Evolutionary conservation across 169 alveolate species (phyloP), one percentile per base, ranked within the genome.

Genomic region (Cryptosporidium felis): DNA sequence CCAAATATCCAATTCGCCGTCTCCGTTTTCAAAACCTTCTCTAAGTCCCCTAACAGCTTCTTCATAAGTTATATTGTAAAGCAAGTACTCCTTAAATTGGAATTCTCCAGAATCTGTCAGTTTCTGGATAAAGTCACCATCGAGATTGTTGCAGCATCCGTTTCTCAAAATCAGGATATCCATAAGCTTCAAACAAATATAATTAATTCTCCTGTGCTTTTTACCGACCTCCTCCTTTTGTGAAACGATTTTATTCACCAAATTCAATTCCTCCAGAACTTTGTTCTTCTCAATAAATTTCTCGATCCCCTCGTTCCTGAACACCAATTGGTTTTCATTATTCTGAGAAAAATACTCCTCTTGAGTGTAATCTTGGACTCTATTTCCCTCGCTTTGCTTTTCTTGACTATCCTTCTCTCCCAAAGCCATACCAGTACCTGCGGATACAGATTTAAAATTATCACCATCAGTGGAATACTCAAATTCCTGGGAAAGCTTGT

Each of bases 261-360:
- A 26, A 46, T 65, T 62, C 45, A 65, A 65, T 26, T 65, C 81
- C 9, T 65, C 38, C 5, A 65, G 16, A 14, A 65, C 49, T 0
- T 65, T 18, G 36, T 65, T 65, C 0, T 44, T 34, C 18, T 45
- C 60, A 26, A 65, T 65, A 46, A 65, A 65, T 16, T 42, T 65
- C 2, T 65, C 81, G n/a, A 65, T 65, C 12, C 49, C n/a, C n/a
- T 65, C 81, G 18, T 65, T 65, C 21, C 21, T 65, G 16, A 46
- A 65, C 23, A 65, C 18, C 10, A 65, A n/a, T 30, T 42, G 81
- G n/a, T n/a, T n/a, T n/a, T n/a, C n/a, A n/a, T n/a, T n/a, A n/a
- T n/a, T n/a, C n/a, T n/a, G n/a, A n/a, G n/a, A n/a, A n/a, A n/a
- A n/a, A n/a, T n/a, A 46, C 1, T 46, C 41, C 21, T 26, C 14